Evolutionary conservation across 345 rosid genomes (phyloP).

Genomic region (Iberis pinnata): DNA sequence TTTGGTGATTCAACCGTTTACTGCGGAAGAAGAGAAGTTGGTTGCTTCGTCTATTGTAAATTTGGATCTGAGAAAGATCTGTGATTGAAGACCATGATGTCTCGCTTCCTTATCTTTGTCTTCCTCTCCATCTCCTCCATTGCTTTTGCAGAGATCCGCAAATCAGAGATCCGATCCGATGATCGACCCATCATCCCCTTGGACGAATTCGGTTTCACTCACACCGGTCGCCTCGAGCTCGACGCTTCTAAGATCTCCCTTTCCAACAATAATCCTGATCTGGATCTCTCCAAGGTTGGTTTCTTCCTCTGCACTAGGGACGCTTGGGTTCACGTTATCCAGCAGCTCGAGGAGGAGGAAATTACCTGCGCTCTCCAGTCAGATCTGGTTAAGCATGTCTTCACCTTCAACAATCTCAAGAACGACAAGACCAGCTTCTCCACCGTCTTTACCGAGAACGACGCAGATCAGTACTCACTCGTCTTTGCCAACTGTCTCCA

Average conservation of each 20-base stretch:
- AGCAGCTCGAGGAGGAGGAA: conserved; percentile 66
- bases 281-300: conserved; percentile 63
- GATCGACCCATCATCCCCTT: conserved; percentile 58
- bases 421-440: conserved; percentile 23
- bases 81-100: too few species aligned
- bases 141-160: conserved; percentile 58
- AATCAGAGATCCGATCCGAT: conserved; percentile 68
- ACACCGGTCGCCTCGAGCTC: conserved; percentile 76
- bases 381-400: conserved; percentile 49
- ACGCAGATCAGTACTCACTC: conserved; percentile 74
- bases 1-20: too few species aligned
- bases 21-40: too few species aligned
- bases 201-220: conserved; percentile 89
- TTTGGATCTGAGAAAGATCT: too few species aligned
- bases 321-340: conserved; percentile 68
- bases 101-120: conserved; percentile 17
- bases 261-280: conserved; percentile 46
- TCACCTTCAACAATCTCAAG: conserved; percentile 51
- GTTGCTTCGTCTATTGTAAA: too few species aligned
- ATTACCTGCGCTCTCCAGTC: conserved; percentile 75
- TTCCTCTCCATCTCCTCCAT: conserved; percentile 27
- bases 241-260: conserved; percentile 47
- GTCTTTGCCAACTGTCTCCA: conserved; percentile 81
- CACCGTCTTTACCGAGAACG: conserved; percentile 26
- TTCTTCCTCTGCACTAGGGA: conserved; percentile 94